phyloP scores from a whole-genome alignment of 129 eudicot genomes.

The Flaveria brownii region DNA sequence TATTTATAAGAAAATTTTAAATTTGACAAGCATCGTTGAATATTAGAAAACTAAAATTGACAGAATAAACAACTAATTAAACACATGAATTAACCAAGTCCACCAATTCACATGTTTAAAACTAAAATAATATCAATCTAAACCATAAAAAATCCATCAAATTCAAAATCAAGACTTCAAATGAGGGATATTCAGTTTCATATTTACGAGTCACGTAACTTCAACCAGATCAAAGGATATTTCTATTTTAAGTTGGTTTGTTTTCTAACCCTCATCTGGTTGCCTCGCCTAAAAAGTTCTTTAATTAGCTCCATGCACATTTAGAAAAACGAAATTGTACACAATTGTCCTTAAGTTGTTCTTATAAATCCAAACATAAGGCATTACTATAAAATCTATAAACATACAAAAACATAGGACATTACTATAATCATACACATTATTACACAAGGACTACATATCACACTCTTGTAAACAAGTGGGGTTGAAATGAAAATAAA shows the following conservation, averaged over 20 bases:
- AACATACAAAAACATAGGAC: not conserved
- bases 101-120: not conserved
- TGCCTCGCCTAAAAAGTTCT: too few relatives aligned
- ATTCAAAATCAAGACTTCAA: too few relatives aligned
- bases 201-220: not conserved
- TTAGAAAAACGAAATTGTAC: too few relatives aligned
- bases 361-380: not conserved
- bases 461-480: not conserved
- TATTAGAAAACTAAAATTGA: not conserved
- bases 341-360: too few relatives aligned
- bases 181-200: too few relatives aligned
- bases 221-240: not conserved
- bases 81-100: not conserved
- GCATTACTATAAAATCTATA: not conserved
- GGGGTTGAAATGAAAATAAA: not conserved
- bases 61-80: not conserved
- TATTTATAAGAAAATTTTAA: not conserved
- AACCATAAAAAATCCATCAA: not conserved
- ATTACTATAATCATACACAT: not conserved
- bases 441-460: conserved; percentile 13
- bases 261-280: too few relatives aligned
- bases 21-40: not conserved
- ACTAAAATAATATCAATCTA: not conserved
- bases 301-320: too few relatives aligned
- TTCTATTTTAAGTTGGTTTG: not conserved